A percentile compares a stretch with the other conserved stretches of the same genome.
Conservation (phyloP, 345 rosid genomes). For the Ailanthus altissimus region DNA sequence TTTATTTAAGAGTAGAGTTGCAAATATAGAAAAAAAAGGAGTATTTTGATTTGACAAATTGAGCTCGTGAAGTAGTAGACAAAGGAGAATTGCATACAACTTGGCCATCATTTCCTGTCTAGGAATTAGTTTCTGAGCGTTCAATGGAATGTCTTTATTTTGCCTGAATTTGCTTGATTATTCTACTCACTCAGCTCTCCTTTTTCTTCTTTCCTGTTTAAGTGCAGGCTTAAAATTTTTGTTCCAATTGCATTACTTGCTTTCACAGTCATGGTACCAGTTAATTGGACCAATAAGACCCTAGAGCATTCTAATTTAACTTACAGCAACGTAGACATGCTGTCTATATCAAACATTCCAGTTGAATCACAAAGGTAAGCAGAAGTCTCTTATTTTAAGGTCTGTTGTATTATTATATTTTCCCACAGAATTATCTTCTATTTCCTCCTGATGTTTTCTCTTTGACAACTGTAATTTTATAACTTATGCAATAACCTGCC, state of each 20-base stretch:
- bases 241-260: conserved; percentile 75
- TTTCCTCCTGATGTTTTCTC: neutral
- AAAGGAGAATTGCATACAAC: neutral
- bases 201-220: conserved; percentile 7
- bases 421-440: neutral
- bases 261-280: conserved; percentile 73
- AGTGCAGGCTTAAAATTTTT: conserved; percentile 81
- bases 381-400: conserved; percentile 15
- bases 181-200: neutral
- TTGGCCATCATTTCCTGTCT: neutral
- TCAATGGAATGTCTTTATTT: neutral
- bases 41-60: neutral
- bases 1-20: neutral
- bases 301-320: conserved; percentile 55
- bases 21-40: neutral
- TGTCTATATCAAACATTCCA: conserved; percentile 90
- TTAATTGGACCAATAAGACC: conserved; percentile 79
- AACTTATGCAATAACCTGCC: neutral
- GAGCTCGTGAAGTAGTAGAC: neutral
- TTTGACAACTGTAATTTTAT: neutral
- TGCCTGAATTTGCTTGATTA: neutral
- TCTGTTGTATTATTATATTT: neutral
- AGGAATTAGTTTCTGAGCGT: neutral
- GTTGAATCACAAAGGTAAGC: conserved; percentile 67
- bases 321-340: conserved; percentile 74